phyloP scores from a whole-genome alignment of 306 rosid genomes.

The Dalbergia cochinchinensis region DNA sequence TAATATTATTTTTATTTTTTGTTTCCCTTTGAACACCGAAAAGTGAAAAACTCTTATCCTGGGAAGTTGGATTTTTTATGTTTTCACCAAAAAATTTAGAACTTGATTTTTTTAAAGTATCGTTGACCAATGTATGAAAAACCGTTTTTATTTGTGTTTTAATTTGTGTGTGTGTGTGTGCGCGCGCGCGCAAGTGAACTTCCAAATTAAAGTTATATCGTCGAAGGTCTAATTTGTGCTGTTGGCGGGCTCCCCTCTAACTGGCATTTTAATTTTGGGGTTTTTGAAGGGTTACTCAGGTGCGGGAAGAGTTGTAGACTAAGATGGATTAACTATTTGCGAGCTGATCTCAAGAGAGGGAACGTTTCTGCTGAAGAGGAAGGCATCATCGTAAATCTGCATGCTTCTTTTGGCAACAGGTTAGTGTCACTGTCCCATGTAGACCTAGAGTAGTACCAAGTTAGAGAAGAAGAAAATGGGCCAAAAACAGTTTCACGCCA shows the following conservation, averaged over 20 bases:
- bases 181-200: neutral
- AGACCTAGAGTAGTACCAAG: too few species aligned
- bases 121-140: too few species aligned
- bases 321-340: constrained; percentile 85
- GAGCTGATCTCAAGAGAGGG: constrained; percentile 77
- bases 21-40: too few species aligned
- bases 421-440: neutral
- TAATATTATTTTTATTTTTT: too few species aligned
- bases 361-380: constrained; percentile 76
- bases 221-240: neutral
- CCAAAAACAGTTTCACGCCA: neutral
- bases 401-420: constrained; percentile 81
- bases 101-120: too few species aligned
- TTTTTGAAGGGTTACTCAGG: constrained; percentile 67
- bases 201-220: neutral
- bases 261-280: neutral
- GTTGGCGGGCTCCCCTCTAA: neutral
- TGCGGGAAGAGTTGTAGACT: constrained; percentile 91
- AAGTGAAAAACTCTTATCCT: too few species aligned
- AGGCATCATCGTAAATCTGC: constrained; percentile 62
- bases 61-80: too few species aligned
- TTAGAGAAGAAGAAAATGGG: neutral
- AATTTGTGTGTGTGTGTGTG: neutral
- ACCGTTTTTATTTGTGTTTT: neutral
- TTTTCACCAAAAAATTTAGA: too few species aligned